Conservation (phyloP, 768 basidiomycete species). For the Tylopilus sp. region DNA sequence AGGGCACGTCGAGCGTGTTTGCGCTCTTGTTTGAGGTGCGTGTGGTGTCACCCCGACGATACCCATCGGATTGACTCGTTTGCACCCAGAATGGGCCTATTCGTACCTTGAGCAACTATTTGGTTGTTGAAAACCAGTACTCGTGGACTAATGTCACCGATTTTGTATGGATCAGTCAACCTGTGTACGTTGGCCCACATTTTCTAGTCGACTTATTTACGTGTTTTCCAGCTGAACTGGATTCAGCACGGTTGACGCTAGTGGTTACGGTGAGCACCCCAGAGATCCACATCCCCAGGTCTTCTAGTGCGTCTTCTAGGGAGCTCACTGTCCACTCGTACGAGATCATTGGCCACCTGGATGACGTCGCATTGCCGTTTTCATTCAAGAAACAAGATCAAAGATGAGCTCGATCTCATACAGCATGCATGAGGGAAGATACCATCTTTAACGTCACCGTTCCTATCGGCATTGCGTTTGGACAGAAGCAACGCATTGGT, state of each 20-base stretch:
- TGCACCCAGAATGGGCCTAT: constrained; percentile 63
- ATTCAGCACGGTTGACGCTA: constrained; percentile 56
- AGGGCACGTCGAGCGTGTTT: constrained; percentile 64
- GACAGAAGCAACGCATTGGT: too few species aligned
- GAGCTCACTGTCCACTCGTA: too few species aligned
- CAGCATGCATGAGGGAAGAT: too few species aligned
- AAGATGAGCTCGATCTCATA: too few species aligned
- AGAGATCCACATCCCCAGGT: too few species aligned
- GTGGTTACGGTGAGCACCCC: constrained; percentile 49
- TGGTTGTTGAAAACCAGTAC: constrained; percentile 45
- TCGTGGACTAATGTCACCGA: constrained; percentile 53
- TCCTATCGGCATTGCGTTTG: too few species aligned
- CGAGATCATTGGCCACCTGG: too few species aligned
- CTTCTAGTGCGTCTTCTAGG: too few species aligned
- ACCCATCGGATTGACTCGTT: not conserved
- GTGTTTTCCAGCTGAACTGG: constrained; percentile 48
- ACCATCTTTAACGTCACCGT: too few species aligned
- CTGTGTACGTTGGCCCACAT: constrained; percentile 38
- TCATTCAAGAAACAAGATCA: too few species aligned
- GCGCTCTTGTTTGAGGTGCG: constrained; percentile 60
- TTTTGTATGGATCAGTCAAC: constrained; percentile 71
- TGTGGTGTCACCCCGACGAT: not conserved
- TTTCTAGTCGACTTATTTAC: not conserved
- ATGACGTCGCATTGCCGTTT: too few species aligned
- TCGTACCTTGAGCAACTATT: constrained; percentile 48